These are phyloP conservation scores for Fusarium multiceps DNA, from an alignment of 2,329 filamentous ascomycete species.

Conservation along the genomic window DNA sequence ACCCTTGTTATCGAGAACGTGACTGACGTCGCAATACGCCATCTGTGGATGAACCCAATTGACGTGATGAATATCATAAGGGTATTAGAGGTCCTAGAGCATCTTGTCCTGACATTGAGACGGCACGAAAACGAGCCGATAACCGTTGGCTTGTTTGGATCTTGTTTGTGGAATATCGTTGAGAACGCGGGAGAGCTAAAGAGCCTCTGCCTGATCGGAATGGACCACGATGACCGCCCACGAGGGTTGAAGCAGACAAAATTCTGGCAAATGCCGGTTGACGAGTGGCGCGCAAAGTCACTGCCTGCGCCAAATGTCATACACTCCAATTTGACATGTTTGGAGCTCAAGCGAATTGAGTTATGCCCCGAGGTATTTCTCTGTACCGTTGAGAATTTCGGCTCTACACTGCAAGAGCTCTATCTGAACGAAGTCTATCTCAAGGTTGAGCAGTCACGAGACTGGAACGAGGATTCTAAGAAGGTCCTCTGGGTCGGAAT, in stretches of 20 bases:
- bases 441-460: slow-evolving; percentile 53
- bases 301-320: slow-evolving; percentile 53
- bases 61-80: slow-evolving; percentile 62
- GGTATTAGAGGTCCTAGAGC: slow-evolving; percentile 55
- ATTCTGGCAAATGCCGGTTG: slow-evolving; percentile 50
- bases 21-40: slow-evolving; percentile 59
- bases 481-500: slow-evolving; percentile 59
- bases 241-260: slow-evolving; percentile 54
- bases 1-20: slow-evolving; percentile 63
- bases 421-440: slow-evolving; percentile 60
- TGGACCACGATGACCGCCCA: slow-evolving; percentile 55
- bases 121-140: slow-evolving; percentile 54
- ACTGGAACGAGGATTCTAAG: slow-evolving; percentile 49
- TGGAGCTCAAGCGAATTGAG: slow-evolving; percentile 59
- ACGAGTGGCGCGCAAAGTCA: slow-evolving; percentile 55
- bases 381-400: slow-evolving; percentile 50
- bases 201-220: slow-evolving; percentile 61
- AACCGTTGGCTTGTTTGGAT: slow-evolving; percentile 54
- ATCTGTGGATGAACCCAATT: slow-evolving; percentile 63
- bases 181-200: slow-evolving; percentile 57
- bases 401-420: slow-evolving; percentile 56
- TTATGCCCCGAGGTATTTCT: slow-evolving; percentile 53
- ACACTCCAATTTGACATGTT: slow-evolving; percentile 53
- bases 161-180: slow-evolving; percentile 63
- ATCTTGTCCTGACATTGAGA: slow-evolving; percentile 60